Evolutionary conservation across 768 basidiomycete species (phyloP).

Genomic region (Floccularia luteovirens): DNA sequence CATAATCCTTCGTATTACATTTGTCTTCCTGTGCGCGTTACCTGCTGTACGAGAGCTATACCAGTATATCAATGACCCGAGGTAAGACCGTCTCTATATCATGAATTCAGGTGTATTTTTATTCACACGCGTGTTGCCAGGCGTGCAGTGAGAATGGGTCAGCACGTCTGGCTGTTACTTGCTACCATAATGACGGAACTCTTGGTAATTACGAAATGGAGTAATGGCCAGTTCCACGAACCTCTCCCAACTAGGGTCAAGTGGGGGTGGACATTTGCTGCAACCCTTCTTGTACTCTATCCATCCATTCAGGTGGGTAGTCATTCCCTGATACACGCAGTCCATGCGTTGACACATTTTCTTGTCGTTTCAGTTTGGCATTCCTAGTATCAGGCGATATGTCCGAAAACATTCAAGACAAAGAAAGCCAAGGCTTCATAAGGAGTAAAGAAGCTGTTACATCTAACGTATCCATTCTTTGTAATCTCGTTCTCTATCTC

Average conservation of each 20-base stretch:
- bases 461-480: too few relatives aligned
- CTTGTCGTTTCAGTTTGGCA: constrained; percentile 5
- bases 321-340: constrained; percentile 2
- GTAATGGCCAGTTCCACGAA: constrained; percentile 57
- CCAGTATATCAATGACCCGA: constrained; percentile 77
- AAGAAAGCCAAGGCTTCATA: constrained; percentile 6
- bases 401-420: constrained; percentile 6
- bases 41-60: constrained; percentile 81
- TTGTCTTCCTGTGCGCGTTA: constrained; percentile 80
- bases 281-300: constrained; percentile 56
- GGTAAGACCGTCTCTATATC: constrained; percentile 35
- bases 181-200: constrained; percentile 83
- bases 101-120: constrained; percentile 1
- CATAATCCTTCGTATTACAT: constrained; percentile 62
- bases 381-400: constrained; percentile 6
- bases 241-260: constrained; percentile 58
- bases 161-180: constrained; percentile 80
- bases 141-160: constrained; percentile 82
- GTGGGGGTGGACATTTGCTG: constrained; percentile 61
- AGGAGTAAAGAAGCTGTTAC: too few relatives aligned
- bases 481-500: too few relatives aligned
- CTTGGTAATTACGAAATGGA: constrained; percentile 79
- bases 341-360: constrained; percentile 3
- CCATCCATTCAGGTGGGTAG: constrained; percentile 55
- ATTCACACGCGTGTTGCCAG: constrained; percentile 25